Conservation (phyloP, 495 filamentous ascomycete species). For the Copromyces sp. region DNA sequence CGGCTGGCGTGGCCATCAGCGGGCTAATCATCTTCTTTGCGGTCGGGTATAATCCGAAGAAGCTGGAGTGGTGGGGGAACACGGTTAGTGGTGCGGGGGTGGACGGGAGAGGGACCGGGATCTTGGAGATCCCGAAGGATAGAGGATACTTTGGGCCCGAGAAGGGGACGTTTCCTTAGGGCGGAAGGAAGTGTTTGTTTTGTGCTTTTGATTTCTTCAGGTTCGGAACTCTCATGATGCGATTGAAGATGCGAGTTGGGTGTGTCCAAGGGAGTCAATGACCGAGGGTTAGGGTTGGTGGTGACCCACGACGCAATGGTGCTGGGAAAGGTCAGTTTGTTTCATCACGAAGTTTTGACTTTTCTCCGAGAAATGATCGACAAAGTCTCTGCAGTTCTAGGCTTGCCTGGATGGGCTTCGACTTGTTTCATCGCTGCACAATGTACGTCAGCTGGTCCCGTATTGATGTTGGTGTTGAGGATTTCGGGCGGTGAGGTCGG, state of each 20-base stretch:
- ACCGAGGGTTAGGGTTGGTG: not conserved
- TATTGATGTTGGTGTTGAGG: not conserved
- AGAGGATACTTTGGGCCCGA: constrained; percentile 29
- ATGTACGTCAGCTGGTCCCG: not conserved
- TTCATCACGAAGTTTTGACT: not conserved
- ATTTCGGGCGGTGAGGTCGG: not conserved
- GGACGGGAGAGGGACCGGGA: constrained; percentile 18
- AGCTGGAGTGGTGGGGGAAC: constrained; percentile 55
- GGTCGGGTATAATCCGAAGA: constrained; percentile 39
- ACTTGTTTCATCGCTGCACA: not conserved
- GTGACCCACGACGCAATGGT: not conserved
- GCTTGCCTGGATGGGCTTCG: not conserved
- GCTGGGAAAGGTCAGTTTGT: not conserved
- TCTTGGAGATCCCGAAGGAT: constrained; percentile 19
- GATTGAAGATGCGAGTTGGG: not conserved
- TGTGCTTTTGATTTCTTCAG: not conserved
- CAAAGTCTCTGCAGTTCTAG: not conserved
- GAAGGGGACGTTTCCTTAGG: constrained; percentile 25
- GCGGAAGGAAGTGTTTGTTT: not conserved
- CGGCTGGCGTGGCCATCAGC: constrained; percentile 25
- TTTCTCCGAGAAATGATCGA: not conserved
- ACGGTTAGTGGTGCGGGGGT: constrained; percentile 26
- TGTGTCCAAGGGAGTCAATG: not conserved
- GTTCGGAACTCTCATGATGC: not conserved
- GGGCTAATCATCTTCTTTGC: constrained; percentile 48